phyloP scores from a whole-genome alignment of 2,329 filamentous ascomycete species.

The Hypoxylon sp. region DNA sequence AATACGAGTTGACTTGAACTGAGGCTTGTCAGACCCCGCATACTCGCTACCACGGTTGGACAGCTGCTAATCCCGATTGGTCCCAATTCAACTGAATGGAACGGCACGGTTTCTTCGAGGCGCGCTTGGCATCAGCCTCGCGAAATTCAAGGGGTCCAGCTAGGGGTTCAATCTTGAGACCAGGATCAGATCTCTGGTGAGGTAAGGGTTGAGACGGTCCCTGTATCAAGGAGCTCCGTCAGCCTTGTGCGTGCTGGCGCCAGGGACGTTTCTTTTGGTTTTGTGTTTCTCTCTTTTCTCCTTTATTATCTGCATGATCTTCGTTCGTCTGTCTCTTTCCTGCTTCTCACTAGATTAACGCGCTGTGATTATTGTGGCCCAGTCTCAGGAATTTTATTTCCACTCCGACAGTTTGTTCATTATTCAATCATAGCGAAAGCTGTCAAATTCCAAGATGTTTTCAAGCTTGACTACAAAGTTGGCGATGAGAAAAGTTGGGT shows the following conservation, averaged over 20 bases:
- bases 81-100: constrained; percentile 28
- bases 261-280: constrained; percentile 36
- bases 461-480: constrained; percentile 70
- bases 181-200: constrained; percentile 18
- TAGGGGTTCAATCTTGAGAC: constrained; percentile 30
- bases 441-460: constrained; percentile 62
- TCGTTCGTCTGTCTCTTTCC: constrained; percentile 30
- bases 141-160: constrained; percentile 40
- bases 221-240: constrained; percentile 51
- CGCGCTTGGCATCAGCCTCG: constrained; percentile 46
- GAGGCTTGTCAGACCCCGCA: constrained; percentile 35
- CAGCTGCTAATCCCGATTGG: constrained; percentile 28
- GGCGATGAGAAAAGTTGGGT: constrained; percentile 69
- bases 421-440: constrained; percentile 10
- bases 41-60: constrained; percentile 30
- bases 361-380: constrained; percentile 13
- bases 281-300: constrained; percentile 36
- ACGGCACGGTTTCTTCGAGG: constrained; percentile 25
- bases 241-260: constrained; percentile 45
- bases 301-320: constrained; percentile 26
- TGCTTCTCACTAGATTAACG: constrained; percentile 16
- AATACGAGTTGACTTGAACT: constrained; percentile 14
- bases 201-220: constrained; percentile 47
- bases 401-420: constrained; percentile 1
- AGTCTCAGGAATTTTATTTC: constrained; percentile 14